These are phyloP conservation scores for Zizania latifolia DNA, from an alignment of 176 grass and related monocot species.

Conservation along the genomic window DNA sequence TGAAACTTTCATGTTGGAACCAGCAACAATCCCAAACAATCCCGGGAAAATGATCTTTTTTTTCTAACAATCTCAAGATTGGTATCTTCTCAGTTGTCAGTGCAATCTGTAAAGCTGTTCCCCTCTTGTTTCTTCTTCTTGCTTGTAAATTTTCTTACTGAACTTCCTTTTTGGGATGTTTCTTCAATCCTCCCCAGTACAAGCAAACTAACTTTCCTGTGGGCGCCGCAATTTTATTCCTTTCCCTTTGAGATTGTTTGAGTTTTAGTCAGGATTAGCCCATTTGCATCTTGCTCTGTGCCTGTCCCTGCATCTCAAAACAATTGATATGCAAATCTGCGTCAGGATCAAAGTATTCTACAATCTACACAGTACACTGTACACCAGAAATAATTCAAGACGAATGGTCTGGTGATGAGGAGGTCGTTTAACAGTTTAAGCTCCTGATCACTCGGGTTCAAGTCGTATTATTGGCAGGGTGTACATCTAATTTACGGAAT, in stretches of 20 bases:
- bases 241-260: too few species aligned
- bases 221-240: too few species aligned
- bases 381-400: neutral
- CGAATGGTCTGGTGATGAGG: neutral
- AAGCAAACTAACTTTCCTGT: too few species aligned
- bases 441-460: neutral
- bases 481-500: neutral
- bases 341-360: neutral
- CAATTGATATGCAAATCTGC: neutral
- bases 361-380: too few species aligned
- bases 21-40: neutral
- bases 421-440: neutral
- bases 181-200: too few species aligned
- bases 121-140: too few species aligned
- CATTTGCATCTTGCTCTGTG: neutral
- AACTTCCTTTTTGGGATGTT: neutral
- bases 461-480: neutral
- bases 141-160: too few species aligned
- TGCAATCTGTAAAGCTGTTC: neutral
- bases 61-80: neutral
- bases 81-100: neutral
- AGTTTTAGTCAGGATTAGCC: neutral
- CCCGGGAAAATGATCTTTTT: neutral
- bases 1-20: neutral
- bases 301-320: neutral